Evolutionary conservation across 495 filamentous ascomycete species (phyloP).

Genomic region (Xylaria longipes): DNA sequence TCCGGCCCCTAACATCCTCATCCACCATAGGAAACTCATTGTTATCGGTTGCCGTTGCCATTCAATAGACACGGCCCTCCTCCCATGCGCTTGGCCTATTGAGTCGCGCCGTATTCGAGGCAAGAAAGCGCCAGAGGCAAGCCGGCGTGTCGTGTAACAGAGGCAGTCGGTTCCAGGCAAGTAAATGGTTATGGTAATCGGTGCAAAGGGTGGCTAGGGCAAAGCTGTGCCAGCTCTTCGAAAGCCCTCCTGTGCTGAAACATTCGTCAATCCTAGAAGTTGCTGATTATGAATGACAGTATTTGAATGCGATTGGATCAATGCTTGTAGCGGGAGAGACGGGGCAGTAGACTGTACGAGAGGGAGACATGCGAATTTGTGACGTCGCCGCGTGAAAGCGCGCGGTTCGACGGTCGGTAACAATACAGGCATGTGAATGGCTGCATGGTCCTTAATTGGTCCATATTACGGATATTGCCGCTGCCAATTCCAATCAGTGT

Average conservation of each 20-base stretch:
- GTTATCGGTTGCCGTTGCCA: constrained; percentile 9
- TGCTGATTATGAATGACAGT: neutral
- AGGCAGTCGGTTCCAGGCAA: neutral
- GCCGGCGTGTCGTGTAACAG: neutral
- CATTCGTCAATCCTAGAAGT: neutral
- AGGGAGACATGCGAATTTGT: constrained; percentile 11
- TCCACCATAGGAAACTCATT: constrained; percentile 41
- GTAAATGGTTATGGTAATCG: neutral
- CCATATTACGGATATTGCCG: neutral
- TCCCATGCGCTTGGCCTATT: neutral
- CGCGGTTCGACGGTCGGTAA: constrained; percentile 8
- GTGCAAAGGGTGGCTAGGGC: neutral
- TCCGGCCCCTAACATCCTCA: constrained; percentile 31
- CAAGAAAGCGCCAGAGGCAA: neutral
- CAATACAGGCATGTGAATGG: constrained; percentile 4
- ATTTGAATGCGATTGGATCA: neutral
- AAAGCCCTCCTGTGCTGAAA: neutral
- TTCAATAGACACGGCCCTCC: neutral
- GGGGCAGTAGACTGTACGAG: neutral
- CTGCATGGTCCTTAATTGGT: constrained; percentile 8
- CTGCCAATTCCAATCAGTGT: neutral
- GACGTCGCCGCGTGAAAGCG: constrained; percentile 20
- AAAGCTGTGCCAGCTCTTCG: constrained; percentile 5
- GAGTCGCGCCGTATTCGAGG: neutral
- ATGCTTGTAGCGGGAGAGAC: neutral